Conservation (phyloP, 1,139 yeast genomes). For the Scheffersomyces illinoinensis region DNA sequence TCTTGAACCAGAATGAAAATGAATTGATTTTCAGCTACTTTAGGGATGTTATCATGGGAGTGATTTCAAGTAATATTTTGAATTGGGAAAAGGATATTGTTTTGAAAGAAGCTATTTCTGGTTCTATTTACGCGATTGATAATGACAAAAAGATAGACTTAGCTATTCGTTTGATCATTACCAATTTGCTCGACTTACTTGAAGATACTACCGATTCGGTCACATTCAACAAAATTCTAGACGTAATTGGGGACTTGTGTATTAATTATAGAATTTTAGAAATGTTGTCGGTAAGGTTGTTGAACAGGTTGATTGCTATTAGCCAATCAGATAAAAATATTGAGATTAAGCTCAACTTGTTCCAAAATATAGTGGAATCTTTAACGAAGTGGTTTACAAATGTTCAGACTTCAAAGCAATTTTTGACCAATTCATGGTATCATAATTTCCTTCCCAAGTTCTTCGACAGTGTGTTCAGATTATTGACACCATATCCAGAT, state of each 20-base stretch:
- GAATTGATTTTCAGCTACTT: slow-evolving; percentile 66
- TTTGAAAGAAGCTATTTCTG: slow-evolving; percentile 41
- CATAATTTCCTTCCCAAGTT: slow-evolving; percentile 37
- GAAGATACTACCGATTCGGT: slow-evolving; percentile 20
- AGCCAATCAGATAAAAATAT: slow-evolving; percentile 9
- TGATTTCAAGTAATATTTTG: slow-evolving; percentile 37
- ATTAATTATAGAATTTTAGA: slow-evolving; percentile 51
- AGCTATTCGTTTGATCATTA: slow-evolving; percentile 61
- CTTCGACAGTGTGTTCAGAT: slow-evolving; percentile 14
- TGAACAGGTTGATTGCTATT: slow-evolving; percentile 37
- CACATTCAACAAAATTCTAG: slow-evolving; percentile 33
- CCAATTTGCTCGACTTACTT: slow-evolving; percentile 51
- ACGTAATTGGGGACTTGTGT: slow-evolving; percentile 45
- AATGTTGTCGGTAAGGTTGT: slow-evolving; percentile 48
- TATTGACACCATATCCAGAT: slow-evolving; percentile 11
- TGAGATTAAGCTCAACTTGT: slow-evolving; percentile 13
- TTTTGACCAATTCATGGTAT: slow-evolving; percentile 46
- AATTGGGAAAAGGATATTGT: slow-evolving; percentile 35
- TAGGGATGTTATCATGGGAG: slow-evolving; percentile 51
- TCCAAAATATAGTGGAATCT: slow-evolving; percentile 23
- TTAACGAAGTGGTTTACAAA: slow-evolving; percentile 26
- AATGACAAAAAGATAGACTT: slow-evolving; percentile 22
- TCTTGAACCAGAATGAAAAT: slow-evolving; percentile 55
- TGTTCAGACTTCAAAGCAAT: slow-evolving; percentile 21
- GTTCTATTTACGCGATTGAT: slow-evolving; percentile 52